Evolutionary conservation across 805 yeast species (phyloP).

Genomic region (Nakazawaea anatomiae): DNA sequence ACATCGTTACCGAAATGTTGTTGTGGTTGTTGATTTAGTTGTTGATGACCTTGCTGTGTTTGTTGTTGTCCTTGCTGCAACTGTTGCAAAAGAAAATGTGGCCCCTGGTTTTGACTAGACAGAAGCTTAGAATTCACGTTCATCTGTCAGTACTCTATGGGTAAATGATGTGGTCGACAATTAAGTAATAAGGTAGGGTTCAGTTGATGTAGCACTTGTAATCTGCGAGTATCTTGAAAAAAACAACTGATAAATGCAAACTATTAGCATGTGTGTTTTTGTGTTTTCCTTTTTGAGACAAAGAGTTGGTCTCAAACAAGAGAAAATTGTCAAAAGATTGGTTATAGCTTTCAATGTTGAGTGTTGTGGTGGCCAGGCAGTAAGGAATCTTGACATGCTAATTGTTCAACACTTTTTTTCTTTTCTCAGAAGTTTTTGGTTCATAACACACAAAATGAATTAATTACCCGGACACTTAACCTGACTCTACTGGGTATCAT

Average conservation of each 20-base stretch:
- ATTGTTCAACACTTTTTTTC: conserved; percentile 1
- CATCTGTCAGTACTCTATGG: conserved; percentile 2
- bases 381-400: background rate
- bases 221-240: too few species aligned
- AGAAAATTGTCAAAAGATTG: too few species aligned
- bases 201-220: too few species aligned
- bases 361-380: background rate
- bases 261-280: too few species aligned
- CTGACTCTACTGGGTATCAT: too few species aligned
- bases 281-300: too few species aligned
- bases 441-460: background rate
- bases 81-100: conserved; percentile 11
- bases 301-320: too few species aligned
- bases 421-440: background rate
- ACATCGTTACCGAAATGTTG: conserved; percentile 12
- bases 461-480: background rate
- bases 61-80: conserved; percentile 14
- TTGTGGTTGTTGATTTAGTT: conserved; percentile 5
- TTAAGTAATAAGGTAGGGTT: too few species aligned
- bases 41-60: background rate
- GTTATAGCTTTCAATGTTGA: background rate
- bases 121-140: conserved; percentile 10
- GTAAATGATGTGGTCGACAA: background rate
- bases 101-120: conserved; percentile 7
- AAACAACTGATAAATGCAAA: too few species aligned